A percentile compares a stretch with the other conserved stretches of the same genome.
These are phyloP conservation scores for Mortierella sp. DNA, from an alignment of 371 early-diverging fungal species.

Conservation along the genomic window DNA sequence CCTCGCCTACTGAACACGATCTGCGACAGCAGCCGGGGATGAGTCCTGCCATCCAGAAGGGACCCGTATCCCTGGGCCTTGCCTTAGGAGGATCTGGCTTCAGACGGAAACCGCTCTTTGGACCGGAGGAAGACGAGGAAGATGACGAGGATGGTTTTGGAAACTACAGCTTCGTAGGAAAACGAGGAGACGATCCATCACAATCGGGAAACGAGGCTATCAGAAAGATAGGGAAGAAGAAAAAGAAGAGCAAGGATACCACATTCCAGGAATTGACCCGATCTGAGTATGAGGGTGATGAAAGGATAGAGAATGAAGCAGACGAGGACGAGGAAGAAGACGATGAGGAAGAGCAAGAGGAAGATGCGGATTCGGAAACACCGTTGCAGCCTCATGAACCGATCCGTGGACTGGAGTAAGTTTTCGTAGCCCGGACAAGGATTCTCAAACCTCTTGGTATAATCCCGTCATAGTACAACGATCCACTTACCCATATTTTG, in stretches of 20 bases:
- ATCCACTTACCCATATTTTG: too few species aligned
- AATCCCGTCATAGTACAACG: too few species aligned
- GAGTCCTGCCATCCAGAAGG: constrained; percentile 50
- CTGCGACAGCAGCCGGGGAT: constrained; percentile 38
- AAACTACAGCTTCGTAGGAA: too few species aligned
- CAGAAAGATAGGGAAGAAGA: not conserved
- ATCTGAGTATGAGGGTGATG: constrained; percentile 6
- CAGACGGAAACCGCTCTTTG: constrained; percentile 51
- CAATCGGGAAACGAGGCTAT: not conserved
- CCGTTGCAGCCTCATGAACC: constrained; percentile 42
- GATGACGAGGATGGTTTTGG: not conserved
- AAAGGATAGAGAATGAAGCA: constrained; percentile 3
- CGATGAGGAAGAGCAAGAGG: constrained; percentile 31
- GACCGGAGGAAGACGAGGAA: constrained; percentile 21
- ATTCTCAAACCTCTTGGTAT: too few species aligned
- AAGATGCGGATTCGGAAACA: constrained; percentile 45
- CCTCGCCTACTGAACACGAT: not conserved
- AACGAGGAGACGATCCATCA: too few species aligned
- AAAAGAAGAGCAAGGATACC: not conserved
- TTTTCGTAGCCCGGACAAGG: too few species aligned
- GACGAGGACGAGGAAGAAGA: constrained; percentile 3
- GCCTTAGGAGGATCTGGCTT: constrained; percentile 54
- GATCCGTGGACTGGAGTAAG: constrained; percentile 52
- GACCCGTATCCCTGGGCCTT: constrained; percentile 35
- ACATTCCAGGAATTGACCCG: constrained; percentile 16